These are phyloP conservation scores for Dalechampia spathulata DNA, from an alignment of 441 rosid species.

Conservation along the genomic window DNA sequence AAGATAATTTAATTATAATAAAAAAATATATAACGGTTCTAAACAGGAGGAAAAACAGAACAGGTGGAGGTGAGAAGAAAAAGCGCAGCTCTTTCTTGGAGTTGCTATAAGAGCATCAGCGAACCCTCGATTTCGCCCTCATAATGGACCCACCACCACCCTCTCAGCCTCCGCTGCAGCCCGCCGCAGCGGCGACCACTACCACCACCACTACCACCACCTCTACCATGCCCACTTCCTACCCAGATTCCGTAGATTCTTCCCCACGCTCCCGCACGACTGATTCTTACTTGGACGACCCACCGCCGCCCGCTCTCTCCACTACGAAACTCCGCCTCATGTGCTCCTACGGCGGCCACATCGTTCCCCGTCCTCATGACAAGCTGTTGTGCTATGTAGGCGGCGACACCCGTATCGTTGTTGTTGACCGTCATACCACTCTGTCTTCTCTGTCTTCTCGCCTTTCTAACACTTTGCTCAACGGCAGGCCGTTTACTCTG, in stretches of 20 bases:
- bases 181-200: no score
- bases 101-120: no score
- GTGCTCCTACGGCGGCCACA: conserved; percentile 98
- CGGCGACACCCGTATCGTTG: conserved; percentile 90
- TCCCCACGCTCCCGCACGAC: conserved; percentile 81
- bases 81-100: no score
- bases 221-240: conserved; percentile 13
- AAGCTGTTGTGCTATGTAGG: conserved; percentile 85
- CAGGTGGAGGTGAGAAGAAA: no score
- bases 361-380: conserved; percentile 93
- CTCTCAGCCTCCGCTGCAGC: conserved; percentile 4
- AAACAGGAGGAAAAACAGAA: no score
- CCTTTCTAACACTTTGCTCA: conserved; percentile 56
- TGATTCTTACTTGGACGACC: conserved; percentile 62
- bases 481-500: conserved; percentile 60
- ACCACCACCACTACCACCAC: conserved; percentile 14
- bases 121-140: not conserved
- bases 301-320: conserved; percentile 41
- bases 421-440: conserved; percentile 59
- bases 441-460: conserved; percentile 51
- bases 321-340: conserved; percentile 88
- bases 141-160: conserved; percentile 31
- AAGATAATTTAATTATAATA: no score
- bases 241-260: conserved; percentile 62
- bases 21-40: no score